Base-by-base conservation (phyloP, 441 rosid genomes). In the Jatropha multifida region DNA sequence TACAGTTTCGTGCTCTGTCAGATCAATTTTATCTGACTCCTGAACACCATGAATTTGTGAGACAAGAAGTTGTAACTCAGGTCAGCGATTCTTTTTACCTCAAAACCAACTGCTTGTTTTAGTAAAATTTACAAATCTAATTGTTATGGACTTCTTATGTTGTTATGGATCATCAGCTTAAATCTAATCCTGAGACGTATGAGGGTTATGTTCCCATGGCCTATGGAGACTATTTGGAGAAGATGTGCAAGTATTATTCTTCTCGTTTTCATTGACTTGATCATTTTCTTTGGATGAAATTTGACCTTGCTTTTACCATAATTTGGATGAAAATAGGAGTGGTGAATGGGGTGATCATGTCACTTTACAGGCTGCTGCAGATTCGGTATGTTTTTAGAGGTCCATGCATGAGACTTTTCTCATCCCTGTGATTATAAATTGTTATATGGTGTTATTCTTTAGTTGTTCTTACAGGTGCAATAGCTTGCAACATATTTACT, bases 311-410 rank as follows among this genome's bases (percentile, higher is more conserved):
- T 81, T 73, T 78, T 74, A 59, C 37, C 83, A 89, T n/a, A 5
- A 48, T 70, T 26, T 65, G n/a, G 23, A 58, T 74, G 51, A 38
- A 23, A 37, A 58, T 67, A 93, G 99, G 86, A 77, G 72, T n/a
- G 93, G 97, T 60, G 97, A 90, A 79, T 95, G 97, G 96, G 98
- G 98, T 1, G 99, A 95, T 83, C 98, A 95, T 62, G 91, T 95
- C 37, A 89, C 98, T 20, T 80, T 95, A 86, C 98, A 93, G 73
- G 99, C 98, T 67, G 99, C 99, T 63, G 90, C 98, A 61, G 97
- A 93, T 81, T 79, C 73, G 70, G 98, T 95, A 88, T 46, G 80
- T 58, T 18, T 56, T 55, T 23, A 2, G 3, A 40, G 62, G 41
- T 52, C 65, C 38, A 17, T 38, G 49, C 26, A 38, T 54, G 32